phyloP scores from a whole-genome alignment of 805 yeast species.

The Torulaspora quercuum region DNA sequence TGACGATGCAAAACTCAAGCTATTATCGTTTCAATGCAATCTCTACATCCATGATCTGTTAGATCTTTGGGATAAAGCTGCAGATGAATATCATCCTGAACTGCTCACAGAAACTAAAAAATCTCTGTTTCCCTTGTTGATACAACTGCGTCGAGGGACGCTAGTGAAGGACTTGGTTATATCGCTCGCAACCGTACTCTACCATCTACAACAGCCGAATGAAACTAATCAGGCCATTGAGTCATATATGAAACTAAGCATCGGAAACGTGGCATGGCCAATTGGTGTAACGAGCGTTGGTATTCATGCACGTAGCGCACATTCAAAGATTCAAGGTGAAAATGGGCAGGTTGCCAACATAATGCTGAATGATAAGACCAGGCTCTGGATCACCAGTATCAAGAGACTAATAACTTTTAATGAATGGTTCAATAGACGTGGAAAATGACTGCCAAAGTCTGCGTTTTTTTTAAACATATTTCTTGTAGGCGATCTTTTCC shows the following conservation, averaged over 20 bases:
- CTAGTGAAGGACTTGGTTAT: constrained; percentile 44
- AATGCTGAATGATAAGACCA: constrained; percentile 70
- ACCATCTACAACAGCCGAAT: constrained; percentile 50
- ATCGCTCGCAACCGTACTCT: constrained; percentile 56
- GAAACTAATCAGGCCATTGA: constrained; percentile 43
- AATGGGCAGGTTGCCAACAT: constrained; percentile 52
- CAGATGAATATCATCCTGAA: constrained; percentile 23
- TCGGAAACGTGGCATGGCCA: constrained; percentile 92
- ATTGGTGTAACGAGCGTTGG: constrained; percentile 79
- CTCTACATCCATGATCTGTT: constrained; percentile 36
- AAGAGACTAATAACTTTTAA: constrained; percentile 66
- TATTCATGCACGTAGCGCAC: constrained; percentile 71
- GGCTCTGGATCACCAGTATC: constrained; percentile 72
- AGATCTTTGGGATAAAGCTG: constrained; percentile 37
- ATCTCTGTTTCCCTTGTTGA: constrained; percentile 50
- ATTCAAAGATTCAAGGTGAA: constrained; percentile 50
- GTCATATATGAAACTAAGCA: constrained; percentile 67
- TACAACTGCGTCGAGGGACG: constrained; percentile 46
- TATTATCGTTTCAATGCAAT: constrained; percentile 46
- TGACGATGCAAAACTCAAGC: constrained; percentile 46
- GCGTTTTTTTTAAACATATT: no score
- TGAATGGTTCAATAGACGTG: constrained; percentile 18
- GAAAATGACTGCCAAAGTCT: constrained; percentile 4
- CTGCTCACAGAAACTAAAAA: constrained; percentile 47
- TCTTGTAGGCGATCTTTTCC: constrained; percentile 1